Conservation (phyloP, 2,329 filamentous ascomycete species). For the Talaromyces sp. region DNA sequence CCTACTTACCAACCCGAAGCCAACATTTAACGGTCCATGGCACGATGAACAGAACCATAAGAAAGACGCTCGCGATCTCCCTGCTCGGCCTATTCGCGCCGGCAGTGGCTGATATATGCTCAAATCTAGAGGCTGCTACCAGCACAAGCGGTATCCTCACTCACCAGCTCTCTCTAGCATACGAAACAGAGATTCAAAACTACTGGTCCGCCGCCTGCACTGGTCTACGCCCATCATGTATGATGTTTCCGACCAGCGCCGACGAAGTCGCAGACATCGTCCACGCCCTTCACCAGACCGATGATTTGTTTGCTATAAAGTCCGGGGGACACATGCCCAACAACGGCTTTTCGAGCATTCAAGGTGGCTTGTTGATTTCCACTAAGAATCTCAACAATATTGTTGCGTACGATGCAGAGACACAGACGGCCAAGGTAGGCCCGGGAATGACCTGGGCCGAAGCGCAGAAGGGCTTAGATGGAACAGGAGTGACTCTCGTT, state of each 20-base stretch:
- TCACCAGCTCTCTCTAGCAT: slow-evolving; percentile 27
- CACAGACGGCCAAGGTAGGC: slow-evolving; percentile 36
- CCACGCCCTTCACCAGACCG: slow-evolving; percentile 43
- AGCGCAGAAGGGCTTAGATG: slow-evolving; percentile 27
- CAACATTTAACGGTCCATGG: background rate
- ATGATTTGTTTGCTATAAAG: slow-evolving; percentile 53
- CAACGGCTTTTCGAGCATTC: slow-evolving; percentile 43
- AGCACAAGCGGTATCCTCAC: slow-evolving; percentile 30
- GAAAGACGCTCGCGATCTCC: slow-evolving; percentile 9
- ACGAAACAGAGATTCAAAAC: slow-evolving; percentile 35
- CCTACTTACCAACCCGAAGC: background rate
- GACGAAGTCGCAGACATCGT: slow-evolving; percentile 53
- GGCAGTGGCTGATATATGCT: slow-evolving; percentile 34
- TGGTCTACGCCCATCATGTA: slow-evolving; percentile 43
- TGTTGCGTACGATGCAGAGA: slow-evolving; percentile 27
- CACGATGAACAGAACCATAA: background rate
- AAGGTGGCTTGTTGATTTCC: slow-evolving; percentile 40
- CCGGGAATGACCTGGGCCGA: slow-evolving; percentile 34
- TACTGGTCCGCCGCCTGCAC: slow-evolving; percentile 47
- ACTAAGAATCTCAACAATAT: slow-evolving; percentile 42
- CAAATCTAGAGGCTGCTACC: slow-evolving; percentile 23
- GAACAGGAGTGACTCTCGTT: slow-evolving; percentile 30
- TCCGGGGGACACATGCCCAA: slow-evolving; percentile 48
- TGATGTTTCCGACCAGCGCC: slow-evolving; percentile 45
- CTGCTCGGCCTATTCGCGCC: slow-evolving; percentile 17